Evolutionary conservation across 441 rosid genomes (phyloP), one percentile per base, ranked within the genome.

Genomic region (Brassica balearica): DNA sequence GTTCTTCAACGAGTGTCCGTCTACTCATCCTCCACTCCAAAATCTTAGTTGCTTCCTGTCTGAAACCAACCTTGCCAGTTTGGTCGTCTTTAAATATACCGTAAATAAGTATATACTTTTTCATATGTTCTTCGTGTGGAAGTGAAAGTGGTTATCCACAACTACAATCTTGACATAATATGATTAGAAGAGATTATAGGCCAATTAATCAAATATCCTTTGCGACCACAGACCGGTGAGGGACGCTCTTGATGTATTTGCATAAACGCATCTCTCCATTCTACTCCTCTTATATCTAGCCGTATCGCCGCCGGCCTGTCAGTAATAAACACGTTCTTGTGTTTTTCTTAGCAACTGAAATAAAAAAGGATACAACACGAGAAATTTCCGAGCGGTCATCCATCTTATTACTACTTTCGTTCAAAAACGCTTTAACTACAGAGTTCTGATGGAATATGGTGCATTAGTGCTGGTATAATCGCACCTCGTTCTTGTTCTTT

Each of bases 181-280:
- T n/a, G 8, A 14, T 8, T 19, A 53, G 43, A 56, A 41, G 58
- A 73, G 20, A 27, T 56, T 62, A 69, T 1, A 55, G 41, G 29
- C 8, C 34, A 70, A 15, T 34, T 58, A 34, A 11, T 77, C 77
- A 89, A 34, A 48, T 92, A 94, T 65, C 93, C 94, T 22, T 65
- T 84, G 80, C 81, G 91, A 96, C 86, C 32, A 85, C 71, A 51
- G 98, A 92, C 41, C 85, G 95, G 72, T 76, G 79, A 27, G 97
- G 99, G 51, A 90, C 91, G 80, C 93, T 89, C 82, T 84, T 88
- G 48, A 96, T 96, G 75, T 92, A 92, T 94, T 88, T 96, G 99
- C 97, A 96, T 84, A 79, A 70, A 96, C 22, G 92, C 94, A 38
- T 91, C 87, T 79, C 75, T 87, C 94, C 98, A 89, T 72, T 92